phyloP scores from a whole-genome alignment of 169 alveolate species.

The Cryptosporidium canis region DNA sequence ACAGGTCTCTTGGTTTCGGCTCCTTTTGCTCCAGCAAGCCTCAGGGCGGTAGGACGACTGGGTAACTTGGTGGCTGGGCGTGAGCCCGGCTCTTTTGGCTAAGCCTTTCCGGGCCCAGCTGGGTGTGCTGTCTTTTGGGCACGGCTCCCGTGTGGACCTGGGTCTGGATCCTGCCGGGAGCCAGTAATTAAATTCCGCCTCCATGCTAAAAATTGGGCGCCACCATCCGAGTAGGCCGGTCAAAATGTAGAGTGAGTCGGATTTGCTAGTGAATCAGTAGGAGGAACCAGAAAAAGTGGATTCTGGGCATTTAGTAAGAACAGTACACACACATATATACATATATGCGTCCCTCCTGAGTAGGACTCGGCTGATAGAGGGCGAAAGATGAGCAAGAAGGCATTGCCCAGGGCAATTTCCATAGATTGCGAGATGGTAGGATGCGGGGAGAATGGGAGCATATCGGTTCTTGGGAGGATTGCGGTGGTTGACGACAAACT shows the following conservation, averaged over 20 bases:
- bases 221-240: not conserved
- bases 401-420: slow-evolving; percentile 59
- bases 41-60: too few relatives aligned
- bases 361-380: not conserved
- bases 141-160: too few relatives aligned
- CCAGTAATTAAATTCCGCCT: not conserved
- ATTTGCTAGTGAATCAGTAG: not conserved
- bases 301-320: not conserved
- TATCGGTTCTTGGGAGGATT: slow-evolving; percentile 57
- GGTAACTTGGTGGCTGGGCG: too few relatives aligned
- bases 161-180: not conserved
- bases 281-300: not conserved
- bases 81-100: too few relatives aligned
- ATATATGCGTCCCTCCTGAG: too few relatives aligned
- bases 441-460: slow-evolving; percentile 51
- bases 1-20: too few relatives aligned
- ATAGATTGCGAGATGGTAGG: slow-evolving; percentile 73
- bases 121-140: too few relatives aligned
- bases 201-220: not conserved
- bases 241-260: not conserved
- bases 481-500: slow-evolving; percentile 65
- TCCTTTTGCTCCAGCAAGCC: too few relatives aligned
- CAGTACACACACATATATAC: not conserved
- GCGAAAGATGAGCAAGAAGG: not conserved
- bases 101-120: too few relatives aligned